Base-by-base conservation (phyloP, 2,329 filamentous ascomycete genomes). In the Phaeophleospora eucalypticola region DNA sequence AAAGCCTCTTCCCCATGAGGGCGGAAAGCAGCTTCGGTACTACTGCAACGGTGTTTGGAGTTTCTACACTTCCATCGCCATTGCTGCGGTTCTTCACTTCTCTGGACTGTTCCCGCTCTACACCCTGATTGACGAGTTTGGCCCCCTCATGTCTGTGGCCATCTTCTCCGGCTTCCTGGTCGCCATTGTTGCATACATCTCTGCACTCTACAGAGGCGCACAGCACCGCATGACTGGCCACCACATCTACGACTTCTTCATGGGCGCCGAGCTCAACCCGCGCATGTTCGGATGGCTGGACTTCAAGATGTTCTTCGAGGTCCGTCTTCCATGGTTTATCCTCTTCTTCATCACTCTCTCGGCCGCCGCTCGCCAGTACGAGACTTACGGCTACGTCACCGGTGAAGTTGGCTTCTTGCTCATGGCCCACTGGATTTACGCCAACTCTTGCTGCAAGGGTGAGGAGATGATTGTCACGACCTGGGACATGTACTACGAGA, bases 401-500 rank as follows among this genome's bases (percentile, higher is more conserved):
- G 83, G 82, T n/a, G 88, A 95, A 67, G 85, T 93, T 43, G 75
- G 78, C 53, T 93, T 95, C 72, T 72, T 95, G 36, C 71, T 95
- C 56, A 83, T 95, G 80, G 90, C 89, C 1, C 89, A 95, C 70
- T 95, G 86, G 71, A 78, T 95, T 37, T 95, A 95, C 63, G 88
- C 89, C 64, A 93, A 94, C 67, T 89, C 89, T 43, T 95, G 89
- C 73, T 82, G 84, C 58, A 95, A 95, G 74, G 90, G 86, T 39
- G 89, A 95, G 71, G 88, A 95, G 70, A 80, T 89, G 65, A 95
- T 95, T 68, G 80, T 89, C 49, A 86, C 86, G 7, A 93, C 88
- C 41, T 95, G 89, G 82, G 89, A 95, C 63, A 95, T 95, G 85
- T 95, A 94, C 75, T 91, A 89, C 61, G 89, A 95, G 76, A 95